Percentiles rank a stretch among this genome's conserved stretches.
Evolutionary conservation across 1,284 basidiomycete species (phyloP).

Genomic region (Cutaneotrichosporon mucoides): DNA sequence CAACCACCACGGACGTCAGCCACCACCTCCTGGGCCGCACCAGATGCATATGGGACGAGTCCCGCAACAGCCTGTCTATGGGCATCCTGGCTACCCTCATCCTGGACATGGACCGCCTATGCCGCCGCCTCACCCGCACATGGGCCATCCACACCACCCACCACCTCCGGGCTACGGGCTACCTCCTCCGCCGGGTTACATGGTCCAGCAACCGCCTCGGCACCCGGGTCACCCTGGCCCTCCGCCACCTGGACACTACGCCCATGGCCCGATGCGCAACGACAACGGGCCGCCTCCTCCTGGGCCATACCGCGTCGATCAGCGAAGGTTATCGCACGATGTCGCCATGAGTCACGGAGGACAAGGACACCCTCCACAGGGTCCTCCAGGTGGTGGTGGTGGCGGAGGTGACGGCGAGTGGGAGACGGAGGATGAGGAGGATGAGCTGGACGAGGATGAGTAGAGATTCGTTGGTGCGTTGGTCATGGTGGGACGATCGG

Average conservation of each 20-base stretch:
- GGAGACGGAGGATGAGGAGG: constrained; percentile 19
- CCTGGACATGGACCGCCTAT: neutral
- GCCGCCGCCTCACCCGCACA: constrained; percentile 12
- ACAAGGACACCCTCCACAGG: neutral
- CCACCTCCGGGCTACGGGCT: constrained; percentile 4
- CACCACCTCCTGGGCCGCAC: neutral
- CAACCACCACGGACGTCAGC: constrained; percentile 1
- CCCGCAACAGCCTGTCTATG: constrained; percentile 1
- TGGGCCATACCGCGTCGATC: neutral
- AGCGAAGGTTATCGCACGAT: constrained; percentile 10
- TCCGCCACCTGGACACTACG: neutral
- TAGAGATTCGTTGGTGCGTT: neutral
- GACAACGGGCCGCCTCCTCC: neutral
- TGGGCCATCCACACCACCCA: constrained; percentile 9
- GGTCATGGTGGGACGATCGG: no score
- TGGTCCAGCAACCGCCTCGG: neutral
- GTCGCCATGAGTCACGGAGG: neutral
- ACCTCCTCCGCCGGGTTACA: constrained; percentile 10
- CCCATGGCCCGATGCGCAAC: constrained; percentile 2
- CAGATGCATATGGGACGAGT: constrained; percentile 5
- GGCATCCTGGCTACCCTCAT: constrained; percentile 1
- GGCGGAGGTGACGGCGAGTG: constrained; percentile 4
- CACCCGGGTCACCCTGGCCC: constrained; percentile 4
- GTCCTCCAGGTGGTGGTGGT: neutral
- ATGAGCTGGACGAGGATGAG: constrained; percentile 20